These are phyloP conservation scores for Citrullus colocynthis DNA, from an alignment of 306 rosid genomes.

Conservation along the genomic window DNA sequence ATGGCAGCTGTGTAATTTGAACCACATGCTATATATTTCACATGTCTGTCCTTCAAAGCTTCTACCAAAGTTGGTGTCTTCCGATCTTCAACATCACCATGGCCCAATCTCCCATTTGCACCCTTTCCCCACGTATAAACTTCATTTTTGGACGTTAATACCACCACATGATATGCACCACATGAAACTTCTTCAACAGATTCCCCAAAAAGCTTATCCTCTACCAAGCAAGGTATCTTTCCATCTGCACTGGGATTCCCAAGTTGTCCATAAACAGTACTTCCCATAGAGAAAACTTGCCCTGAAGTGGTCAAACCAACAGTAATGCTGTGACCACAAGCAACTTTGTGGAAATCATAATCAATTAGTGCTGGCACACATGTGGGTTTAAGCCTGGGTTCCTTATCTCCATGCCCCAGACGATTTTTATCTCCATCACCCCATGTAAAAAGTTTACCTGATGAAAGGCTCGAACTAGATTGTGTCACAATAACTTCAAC, in stretches of 20 bases:
- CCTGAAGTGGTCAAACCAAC: conserved; percentile 84
- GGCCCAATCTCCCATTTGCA: conserved; percentile 98
- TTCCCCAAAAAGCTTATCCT: conserved; percentile 62
- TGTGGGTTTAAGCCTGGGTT: conserved; percentile 75
- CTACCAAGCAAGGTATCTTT: conserved; percentile 74
- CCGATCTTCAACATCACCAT: conserved; percentile 93
- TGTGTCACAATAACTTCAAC: conserved; percentile 91
- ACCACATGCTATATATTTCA: conserved; percentile 82
- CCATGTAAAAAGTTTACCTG: conserved; percentile 91
- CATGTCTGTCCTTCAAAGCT: conserved; percentile 83
- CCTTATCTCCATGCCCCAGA: conserved; percentile 97
- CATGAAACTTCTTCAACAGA: conserved; percentile 74
- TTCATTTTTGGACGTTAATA: conserved; percentile 80
- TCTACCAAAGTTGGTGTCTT: conserved; percentile 79
- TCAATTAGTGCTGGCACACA: conserved; percentile 87
- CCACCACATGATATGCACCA: conserved; percentile 95
- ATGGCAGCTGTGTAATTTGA: conserved; percentile 83
- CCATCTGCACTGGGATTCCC: conserved; percentile 89
- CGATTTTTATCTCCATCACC: conserved; percentile 99
- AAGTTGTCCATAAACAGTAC: conserved; percentile 97
- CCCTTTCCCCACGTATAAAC: conserved; percentile 99
- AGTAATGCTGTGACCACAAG: conserved; percentile 92
- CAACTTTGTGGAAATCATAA: conserved; percentile 71
- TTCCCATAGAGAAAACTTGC: conserved; percentile 82
- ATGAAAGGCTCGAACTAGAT: conserved; percentile 59